A percentile compares a stretch with the other conserved stretches of the same genome.
Evolutionary conservation across 2,329 filamentous ascomycete genomes (phyloP).

Genomic region (Atkinsonella hypoxylon): DNA sequence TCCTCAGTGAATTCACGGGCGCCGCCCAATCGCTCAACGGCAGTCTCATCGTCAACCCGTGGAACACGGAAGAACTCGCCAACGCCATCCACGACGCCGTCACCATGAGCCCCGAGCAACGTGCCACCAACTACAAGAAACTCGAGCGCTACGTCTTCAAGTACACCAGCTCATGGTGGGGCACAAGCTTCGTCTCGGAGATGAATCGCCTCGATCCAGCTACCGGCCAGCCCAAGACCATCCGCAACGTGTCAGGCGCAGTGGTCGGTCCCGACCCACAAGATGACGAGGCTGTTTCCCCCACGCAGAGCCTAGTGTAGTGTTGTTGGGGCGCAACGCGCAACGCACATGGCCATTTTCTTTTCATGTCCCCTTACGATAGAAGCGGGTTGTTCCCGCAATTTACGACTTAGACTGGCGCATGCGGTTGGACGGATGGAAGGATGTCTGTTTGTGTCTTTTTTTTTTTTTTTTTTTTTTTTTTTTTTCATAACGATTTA

Average conservation of each 20-base stretch:
- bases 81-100: conserved; percentile 93
- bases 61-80: conserved; percentile 94
- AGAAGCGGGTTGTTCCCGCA: too few species aligned
- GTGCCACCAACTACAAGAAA: conserved; percentile 78
- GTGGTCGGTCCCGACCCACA: conserved; percentile 17
- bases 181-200: conserved; percentile 81
- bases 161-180: conserved; percentile 97
- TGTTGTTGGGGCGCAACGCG: too few species aligned
- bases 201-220: conserved; percentile 43
- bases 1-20: conserved; percentile 92
- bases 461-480: too few species aligned
- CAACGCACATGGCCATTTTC: too few species aligned
- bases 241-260: conserved; percentile 28
- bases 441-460: too few species aligned
- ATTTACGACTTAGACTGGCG: too few species aligned
- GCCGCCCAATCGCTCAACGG: conserved; percentile 91
- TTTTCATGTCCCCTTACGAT: too few species aligned
- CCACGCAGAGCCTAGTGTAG: conserved; percentile 1
- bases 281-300: conserved; percentile 5
- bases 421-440: too few species aligned
- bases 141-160: conserved; percentile 92
- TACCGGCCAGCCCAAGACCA: conserved; percentile 25
- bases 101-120: conserved; percentile 85
- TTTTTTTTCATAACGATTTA: too few species aligned
- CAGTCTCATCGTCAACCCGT: conserved; percentile 90